A percentile compares a stretch with the other conserved stretches of the same genome.
Conservation (phyloP, 2,329 filamentous ascomycete genomes). For the Fusarium dlaminii region DNA sequence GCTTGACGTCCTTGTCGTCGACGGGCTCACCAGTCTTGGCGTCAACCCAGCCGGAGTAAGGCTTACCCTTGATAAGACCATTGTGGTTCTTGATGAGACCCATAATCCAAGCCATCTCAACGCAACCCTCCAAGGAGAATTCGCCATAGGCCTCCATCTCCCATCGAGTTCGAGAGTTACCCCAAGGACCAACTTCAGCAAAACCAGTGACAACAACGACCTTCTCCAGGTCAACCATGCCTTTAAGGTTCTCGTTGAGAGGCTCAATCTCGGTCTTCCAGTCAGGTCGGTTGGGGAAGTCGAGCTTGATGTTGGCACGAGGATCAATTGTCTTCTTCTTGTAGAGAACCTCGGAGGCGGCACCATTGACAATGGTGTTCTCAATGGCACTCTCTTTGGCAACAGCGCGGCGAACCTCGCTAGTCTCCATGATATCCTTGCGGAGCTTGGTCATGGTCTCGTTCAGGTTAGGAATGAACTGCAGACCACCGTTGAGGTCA, state of each 20-base stretch:
- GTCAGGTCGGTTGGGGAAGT: slow-evolving; percentile 89
- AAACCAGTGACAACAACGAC: slow-evolving; percentile 98
- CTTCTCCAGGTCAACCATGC: slow-evolving; percentile 98
- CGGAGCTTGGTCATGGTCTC: slow-evolving; percentile 92
- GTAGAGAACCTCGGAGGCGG: slow-evolving; percentile 90
- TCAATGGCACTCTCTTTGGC: slow-evolving; percentile 96
- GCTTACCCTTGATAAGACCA: slow-evolving; percentile 92
- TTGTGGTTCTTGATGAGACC: slow-evolving; percentile 99
- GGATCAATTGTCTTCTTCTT: slow-evolving; percentile 94
- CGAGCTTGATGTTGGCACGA: slow-evolving; percentile 96
- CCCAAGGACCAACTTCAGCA: slow-evolving; percentile 95
- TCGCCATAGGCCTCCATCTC: slow-evolving; percentile 98
- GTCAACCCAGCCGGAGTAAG: slow-evolving; percentile 97
- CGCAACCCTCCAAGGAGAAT: slow-evolving; percentile 96
- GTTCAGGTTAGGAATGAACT: slow-evolving; percentile 97
- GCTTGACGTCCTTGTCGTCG: slow-evolving; percentile 97
- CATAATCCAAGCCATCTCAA: slow-evolving; percentile 99
- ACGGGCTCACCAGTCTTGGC: slow-evolving; percentile 93
- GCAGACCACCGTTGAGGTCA: slow-evolving; percentile 95
- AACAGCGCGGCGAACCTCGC: slow-evolving; percentile 91
- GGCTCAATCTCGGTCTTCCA: slow-evolving; percentile 93
- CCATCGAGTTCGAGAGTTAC: slow-evolving; percentile 97
- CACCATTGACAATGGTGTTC: slow-evolving; percentile 96
- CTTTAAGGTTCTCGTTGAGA: slow-evolving; percentile 87
- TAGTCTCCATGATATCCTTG: slow-evolving; percentile 94